Percentiles rank a stretch among this genome's conserved stretches.
Evolutionary conservation across 495 filamentous ascomycete species (phyloP).

Genomic region (Halenospora varia): DNA sequence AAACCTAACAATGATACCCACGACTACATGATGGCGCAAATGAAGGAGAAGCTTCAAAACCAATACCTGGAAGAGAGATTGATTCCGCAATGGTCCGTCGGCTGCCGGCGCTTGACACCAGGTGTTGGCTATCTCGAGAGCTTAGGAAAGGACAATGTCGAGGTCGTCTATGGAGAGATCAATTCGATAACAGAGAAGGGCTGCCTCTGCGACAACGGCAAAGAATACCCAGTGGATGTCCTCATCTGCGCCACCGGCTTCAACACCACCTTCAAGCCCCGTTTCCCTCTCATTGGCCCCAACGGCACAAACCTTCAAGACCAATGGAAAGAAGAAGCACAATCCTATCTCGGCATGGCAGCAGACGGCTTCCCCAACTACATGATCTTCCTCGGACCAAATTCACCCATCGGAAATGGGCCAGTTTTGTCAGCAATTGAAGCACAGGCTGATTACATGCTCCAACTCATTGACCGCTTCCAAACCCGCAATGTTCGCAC

Average conservation of each 20-base stretch:
- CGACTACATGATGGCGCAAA: slow-evolving; percentile 27
- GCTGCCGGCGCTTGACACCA: slow-evolving; percentile 58
- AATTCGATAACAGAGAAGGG: slow-evolving; percentile 43
- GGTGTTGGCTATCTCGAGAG: slow-evolving; percentile 58
- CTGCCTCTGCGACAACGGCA: slow-evolving; percentile 41
- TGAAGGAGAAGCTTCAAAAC: slow-evolving; percentile 41
- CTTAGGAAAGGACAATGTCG: slow-evolving; percentile 49
- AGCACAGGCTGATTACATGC: slow-evolving; percentile 51
- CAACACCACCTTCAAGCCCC: slow-evolving; percentile 46
- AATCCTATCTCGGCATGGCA: slow-evolving; percentile 49
- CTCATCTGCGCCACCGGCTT: slow-evolving; percentile 59
- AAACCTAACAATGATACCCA: slow-evolving; percentile 34
- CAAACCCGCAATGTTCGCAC: slow-evolving; percentile 55
- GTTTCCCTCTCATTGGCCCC: slow-evolving; percentile 46
- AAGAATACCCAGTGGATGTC: slow-evolving; percentile 40
- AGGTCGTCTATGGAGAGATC: slow-evolving; percentile 44
- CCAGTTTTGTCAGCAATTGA: slow-evolving; percentile 24
- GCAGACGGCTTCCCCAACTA: slow-evolving; percentile 56
- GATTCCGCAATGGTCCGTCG: slow-evolving; percentile 52
- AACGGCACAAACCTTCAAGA: slow-evolving; percentile 39
- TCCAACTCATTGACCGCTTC: slow-evolving; percentile 58
- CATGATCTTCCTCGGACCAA: slow-evolving; percentile 37
- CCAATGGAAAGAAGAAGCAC: slow-evolving; percentile 46
- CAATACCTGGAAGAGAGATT: slow-evolving; percentile 36
- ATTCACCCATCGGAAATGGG: slow-evolving; percentile 27